Evolutionary conservation across 2,329 filamentous ascomycete species (phyloP).

Genomic region (Ophiostoma sp.): DNA sequence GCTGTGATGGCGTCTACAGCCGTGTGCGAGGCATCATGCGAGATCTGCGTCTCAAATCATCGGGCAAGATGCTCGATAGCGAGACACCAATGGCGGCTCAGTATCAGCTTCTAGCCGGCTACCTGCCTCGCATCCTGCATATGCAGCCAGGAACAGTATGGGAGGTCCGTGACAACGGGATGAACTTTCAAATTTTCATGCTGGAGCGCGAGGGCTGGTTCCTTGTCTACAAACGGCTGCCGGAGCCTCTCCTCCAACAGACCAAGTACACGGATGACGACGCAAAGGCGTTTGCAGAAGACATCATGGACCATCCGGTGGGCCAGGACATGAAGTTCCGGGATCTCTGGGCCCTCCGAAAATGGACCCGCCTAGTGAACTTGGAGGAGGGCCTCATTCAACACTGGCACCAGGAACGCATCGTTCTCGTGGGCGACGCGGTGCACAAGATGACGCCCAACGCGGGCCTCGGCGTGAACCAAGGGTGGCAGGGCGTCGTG

Average conservation of each 20-base stretch:
- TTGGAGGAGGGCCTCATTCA: conserved; percentile 72
- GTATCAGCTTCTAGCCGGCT: conserved; percentile 29
- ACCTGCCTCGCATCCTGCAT: conserved; percentile 16
- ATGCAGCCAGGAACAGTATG: conserved; percentile 16
- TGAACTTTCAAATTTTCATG: conserved; percentile 14
- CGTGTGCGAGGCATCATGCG: conserved; percentile 31
- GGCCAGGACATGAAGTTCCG: conserved; percentile 14
- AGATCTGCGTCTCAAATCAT: conserved; percentile 8
- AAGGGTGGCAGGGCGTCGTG: conserved; percentile 23
- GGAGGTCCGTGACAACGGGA: conserved; percentile 23
- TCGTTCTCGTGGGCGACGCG: conserved; percentile 26
- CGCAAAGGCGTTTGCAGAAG: conserved; percentile 15
- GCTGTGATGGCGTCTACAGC: conserved; percentile 35
- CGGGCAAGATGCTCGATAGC: conserved; percentile 18
- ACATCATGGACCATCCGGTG: conserved; percentile 16
- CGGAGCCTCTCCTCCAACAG: background rate
- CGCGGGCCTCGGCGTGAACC: conserved; percentile 23
- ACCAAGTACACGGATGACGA: conserved; percentile 22
- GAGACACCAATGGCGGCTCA: conserved; percentile 28
- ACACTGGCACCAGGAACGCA: conserved; percentile 87
- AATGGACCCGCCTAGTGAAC: conserved; percentile 14
- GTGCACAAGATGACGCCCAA: conserved; percentile 28
- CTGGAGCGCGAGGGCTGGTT: conserved; percentile 24
- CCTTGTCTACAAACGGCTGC: conserved; percentile 23
- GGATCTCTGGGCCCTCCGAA: conserved; percentile 21